phyloP scores from a whole-genome alignment of 352 stramenopile species.

The Globisporangium camurandrum region DNA sequence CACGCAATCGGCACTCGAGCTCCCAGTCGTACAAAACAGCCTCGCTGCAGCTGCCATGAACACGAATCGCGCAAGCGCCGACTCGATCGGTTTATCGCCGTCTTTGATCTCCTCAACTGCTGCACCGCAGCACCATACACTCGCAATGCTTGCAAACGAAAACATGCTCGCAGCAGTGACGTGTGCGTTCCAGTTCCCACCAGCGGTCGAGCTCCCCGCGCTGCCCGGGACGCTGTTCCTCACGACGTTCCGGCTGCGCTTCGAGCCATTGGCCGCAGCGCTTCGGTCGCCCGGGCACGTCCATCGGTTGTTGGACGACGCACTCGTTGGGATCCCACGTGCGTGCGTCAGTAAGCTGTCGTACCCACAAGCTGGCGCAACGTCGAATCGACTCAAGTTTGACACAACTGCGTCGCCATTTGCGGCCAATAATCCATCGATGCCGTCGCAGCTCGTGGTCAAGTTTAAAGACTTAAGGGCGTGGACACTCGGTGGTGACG shows the following conservation, averaged over 20 bases:
- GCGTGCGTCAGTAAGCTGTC: conserved; percentile 54
- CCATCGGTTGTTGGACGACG: conserved; percentile 52
- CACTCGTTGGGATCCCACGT: conserved; percentile 51
- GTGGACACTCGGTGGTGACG: conserved; percentile 64
- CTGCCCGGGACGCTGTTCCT: conserved; percentile 56
- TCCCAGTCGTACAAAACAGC: background rate
- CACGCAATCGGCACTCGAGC: background rate
- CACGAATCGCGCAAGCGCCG: background rate
- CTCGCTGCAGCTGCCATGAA: background rate
- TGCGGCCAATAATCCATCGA: too few relatives aligned
- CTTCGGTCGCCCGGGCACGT: conserved; percentile 33
- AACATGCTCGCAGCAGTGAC: conserved; percentile 24
- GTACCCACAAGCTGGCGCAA: conserved; percentile 44
- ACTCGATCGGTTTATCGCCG: background rate
- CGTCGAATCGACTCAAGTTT: conserved; percentile 23
- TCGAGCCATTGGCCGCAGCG: conserved; percentile 47
- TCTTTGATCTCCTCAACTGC: conserved; percentile 1
- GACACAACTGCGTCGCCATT: conserved; percentile 20
- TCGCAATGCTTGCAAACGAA: conserved; percentile 31
- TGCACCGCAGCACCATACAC: background rate
- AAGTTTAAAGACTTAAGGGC: conserved; percentile 76
- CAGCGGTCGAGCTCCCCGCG: conserved; percentile 25
- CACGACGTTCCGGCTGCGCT: conserved; percentile 63
- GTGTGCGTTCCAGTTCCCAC: conserved; percentile 55
- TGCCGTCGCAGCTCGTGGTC: conserved; percentile 54